Conservation (phyloP, 148 eudicot species). For the Arbutus unedo region DNA sequence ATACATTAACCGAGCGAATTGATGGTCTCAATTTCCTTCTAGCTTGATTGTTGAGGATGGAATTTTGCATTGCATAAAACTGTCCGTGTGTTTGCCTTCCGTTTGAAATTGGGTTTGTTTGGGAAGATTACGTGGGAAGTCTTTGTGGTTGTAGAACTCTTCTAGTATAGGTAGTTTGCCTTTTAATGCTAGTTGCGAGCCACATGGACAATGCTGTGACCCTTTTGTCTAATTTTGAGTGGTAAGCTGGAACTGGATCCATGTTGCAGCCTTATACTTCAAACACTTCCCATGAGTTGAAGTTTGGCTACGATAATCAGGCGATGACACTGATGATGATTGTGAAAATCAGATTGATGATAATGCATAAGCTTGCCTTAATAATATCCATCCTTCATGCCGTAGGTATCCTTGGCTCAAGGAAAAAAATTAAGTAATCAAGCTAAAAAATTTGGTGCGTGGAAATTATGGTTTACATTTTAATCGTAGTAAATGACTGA, state of each 20-base stretch:
- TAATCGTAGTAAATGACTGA: background rate
- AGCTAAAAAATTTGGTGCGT: background rate
- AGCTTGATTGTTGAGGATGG: background rate
- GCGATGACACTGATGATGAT: background rate
- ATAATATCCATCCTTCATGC: background rate
- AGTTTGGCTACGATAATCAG: too few relatives aligned
- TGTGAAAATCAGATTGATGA: background rate
- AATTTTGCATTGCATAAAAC: background rate
- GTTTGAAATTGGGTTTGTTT: background rate
- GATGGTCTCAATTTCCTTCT: background rate
- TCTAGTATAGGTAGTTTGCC: background rate
- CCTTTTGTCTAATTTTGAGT: background rate
- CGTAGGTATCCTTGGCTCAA: background rate
- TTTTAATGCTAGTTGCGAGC: background rate
- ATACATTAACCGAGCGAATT: background rate
- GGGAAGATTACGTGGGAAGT: background rate
- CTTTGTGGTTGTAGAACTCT: constrained; percentile 1
- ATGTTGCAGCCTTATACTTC: background rate
- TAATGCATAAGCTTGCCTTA: background rate
- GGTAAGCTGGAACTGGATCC: background rate
- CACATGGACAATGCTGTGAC: background rate
- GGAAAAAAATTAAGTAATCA: background rate
- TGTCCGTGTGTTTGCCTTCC: background rate
- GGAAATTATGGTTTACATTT: background rate
- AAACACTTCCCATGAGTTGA: background rate